phyloP scores from a whole-genome alignment of 768 basidiomycete species.

The Collybiopsis confluens region DNA sequence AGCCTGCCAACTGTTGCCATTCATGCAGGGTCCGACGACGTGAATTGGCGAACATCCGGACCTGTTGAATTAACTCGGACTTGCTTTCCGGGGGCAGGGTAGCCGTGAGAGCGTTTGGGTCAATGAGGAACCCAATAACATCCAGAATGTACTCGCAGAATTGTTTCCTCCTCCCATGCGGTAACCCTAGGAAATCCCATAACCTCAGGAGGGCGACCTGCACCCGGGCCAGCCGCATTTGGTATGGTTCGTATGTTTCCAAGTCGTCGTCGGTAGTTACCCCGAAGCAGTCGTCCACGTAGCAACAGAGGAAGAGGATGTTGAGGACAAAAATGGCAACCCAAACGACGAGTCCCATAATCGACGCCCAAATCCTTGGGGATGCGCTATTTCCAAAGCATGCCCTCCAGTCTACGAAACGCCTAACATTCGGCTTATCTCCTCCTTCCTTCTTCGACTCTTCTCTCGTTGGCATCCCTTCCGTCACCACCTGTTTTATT shows the following conservation, averaged over 20 bases:
- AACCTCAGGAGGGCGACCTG: constrained; percentile 20
- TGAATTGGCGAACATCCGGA: constrained; percentile 13
- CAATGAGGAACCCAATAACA: constrained; percentile 27
- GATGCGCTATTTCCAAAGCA: constrained; percentile 19
- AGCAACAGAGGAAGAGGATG: constrained; percentile 15
- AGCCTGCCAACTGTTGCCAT: constrained; percentile 18
- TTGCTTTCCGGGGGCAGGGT: constrained; percentile 10
- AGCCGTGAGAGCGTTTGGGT: constrained; percentile 19
- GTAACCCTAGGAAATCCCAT: constrained; percentile 21
- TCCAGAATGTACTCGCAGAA: constrained; percentile 13
- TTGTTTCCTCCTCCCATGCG: constrained; percentile 21
- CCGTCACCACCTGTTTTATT: too few relatives aligned
- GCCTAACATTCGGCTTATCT: background rate
- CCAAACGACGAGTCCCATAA: constrained; percentile 26
- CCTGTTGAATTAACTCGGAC: constrained; percentile 7
- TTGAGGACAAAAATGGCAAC: constrained; percentile 17
- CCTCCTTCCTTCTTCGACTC: background rate
- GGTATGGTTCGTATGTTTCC: constrained; percentile 17
- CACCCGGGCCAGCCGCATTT: constrained; percentile 11
- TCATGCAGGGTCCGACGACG: constrained; percentile 12
- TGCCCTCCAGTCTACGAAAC: constrained; percentile 19
- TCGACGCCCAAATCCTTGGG: constrained; percentile 13
- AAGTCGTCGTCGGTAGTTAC: constrained; percentile 11
- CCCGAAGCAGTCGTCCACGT: constrained; percentile 24
- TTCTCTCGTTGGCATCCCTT: constrained; percentile 9